A percentile compares a stretch with the other conserved stretches of the same genome.
These are phyloP conservation scores for Metschnikowia santaceciliae DNA, from an alignment of 805 yeast species.

Conservation along the genomic window DNA sequence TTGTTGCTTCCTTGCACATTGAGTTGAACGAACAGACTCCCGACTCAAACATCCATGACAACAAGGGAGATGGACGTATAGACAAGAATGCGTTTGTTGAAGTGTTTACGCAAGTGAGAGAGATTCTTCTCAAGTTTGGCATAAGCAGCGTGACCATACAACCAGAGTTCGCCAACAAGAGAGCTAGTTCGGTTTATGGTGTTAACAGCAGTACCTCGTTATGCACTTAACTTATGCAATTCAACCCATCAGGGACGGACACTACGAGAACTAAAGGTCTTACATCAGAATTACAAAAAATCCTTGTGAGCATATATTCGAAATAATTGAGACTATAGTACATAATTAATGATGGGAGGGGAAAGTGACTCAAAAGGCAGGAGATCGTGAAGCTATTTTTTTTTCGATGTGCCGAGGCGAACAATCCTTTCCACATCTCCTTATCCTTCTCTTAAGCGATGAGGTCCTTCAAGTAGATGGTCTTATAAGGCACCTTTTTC, in stretches of 20 bases:
- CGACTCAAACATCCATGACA: conserved; percentile 25
- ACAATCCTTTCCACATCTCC: conserved; percentile 5
- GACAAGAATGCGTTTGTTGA: conserved; percentile 46
- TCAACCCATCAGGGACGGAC: not conserved
- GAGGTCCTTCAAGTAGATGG: conserved; percentile 16
- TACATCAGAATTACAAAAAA: not conserved
- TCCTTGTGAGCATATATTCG: not conserved
- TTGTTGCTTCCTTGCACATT: conserved; percentile 86
- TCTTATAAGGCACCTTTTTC: conserved; percentile 22
- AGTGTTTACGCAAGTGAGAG: conserved; percentile 73
- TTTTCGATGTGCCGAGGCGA: conserved; percentile 10
- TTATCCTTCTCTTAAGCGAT: conserved; percentile 2
- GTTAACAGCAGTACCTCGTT: conserved; percentile 21
- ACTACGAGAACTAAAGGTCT: not conserved
- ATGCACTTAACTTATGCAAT: conserved; percentile 5
- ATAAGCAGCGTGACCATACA: conserved; percentile 93
- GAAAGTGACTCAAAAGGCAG: not conserved
- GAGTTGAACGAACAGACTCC: conserved; percentile 43
- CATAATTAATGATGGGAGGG: conserved; percentile 1
- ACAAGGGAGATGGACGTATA: conserved; percentile 50
- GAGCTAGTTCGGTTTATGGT: conserved; percentile 24
- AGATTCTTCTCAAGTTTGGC: conserved; percentile 76
- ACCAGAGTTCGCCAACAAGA: conserved; percentile 66
- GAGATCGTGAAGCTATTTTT: conserved; percentile 1
- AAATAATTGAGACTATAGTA: not conserved